Evolutionary conservation across 192 early-diverging fungal species (phyloP).

Genomic region (Backusella morwellensis): DNA sequence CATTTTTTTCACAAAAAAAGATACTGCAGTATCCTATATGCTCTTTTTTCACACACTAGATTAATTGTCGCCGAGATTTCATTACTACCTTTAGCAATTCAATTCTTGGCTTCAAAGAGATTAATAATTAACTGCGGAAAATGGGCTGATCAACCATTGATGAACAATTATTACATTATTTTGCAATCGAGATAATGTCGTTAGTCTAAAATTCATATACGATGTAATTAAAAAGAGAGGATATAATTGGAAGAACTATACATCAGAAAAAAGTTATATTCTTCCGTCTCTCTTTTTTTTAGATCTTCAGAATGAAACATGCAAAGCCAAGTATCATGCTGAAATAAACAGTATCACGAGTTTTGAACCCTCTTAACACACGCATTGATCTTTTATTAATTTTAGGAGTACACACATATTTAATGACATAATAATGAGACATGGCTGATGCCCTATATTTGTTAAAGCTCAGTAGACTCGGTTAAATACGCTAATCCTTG

Average conservation of each 20-base stretch:
- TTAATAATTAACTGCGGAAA: not conserved
- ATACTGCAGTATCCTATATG: not conserved
- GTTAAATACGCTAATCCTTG: not conserved
- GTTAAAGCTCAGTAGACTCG: not conserved
- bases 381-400: not conserved
- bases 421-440: not conserved
- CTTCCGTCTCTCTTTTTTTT: not conserved
- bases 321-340: not conserved
- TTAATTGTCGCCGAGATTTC: not conserved
- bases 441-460: not conserved
- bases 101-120: not conserved
- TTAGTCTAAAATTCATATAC: not conserved
- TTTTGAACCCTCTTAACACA: not conserved
- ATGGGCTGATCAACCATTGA: not conserved
- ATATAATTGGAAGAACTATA: not conserved
- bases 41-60: not conserved
- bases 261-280: not conserved
- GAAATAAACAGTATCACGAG: not conserved
- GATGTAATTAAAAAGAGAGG: not conserved
- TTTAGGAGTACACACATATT: not conserved
- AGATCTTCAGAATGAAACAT: not conserved
- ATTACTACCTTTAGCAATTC: not conserved
- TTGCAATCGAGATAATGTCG: not conserved
- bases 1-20: not conserved
- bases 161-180: too few species aligned